Percentiles rank a stretch among this genome's conserved stretches.
Evolutionary conservation across 2,329 filamentous ascomycete genomes (phyloP).

Genomic region (Penicillium sp.): DNA sequence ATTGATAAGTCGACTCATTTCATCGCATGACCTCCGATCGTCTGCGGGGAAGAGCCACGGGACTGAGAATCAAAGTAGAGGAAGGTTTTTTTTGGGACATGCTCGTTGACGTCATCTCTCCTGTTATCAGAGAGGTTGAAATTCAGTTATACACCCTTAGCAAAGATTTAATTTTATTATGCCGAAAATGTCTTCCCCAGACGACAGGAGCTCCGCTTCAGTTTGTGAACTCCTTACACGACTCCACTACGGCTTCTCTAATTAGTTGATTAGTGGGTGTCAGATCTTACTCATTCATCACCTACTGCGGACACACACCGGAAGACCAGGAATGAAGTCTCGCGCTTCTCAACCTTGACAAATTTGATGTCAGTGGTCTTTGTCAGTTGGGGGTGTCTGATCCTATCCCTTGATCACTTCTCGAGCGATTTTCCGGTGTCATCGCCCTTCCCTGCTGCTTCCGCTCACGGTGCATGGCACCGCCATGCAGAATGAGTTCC

Average conservation of each 20-base stretch:
- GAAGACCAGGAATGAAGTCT: conserved; percentile 3
- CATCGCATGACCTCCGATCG: background rate
- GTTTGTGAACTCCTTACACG: background rate
- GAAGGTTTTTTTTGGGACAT: conserved; percentile 6
- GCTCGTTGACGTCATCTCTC: conserved; percentile 20
- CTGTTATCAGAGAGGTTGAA: conserved; percentile 1
- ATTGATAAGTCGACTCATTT: background rate
- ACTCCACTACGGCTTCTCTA: background rate
- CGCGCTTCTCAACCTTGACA: background rate
- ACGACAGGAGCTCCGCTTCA: background rate
- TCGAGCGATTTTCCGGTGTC: background rate
- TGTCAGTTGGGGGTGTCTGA: background rate
- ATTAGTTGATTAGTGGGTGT: background rate
- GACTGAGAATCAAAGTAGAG: conserved; percentile 14
- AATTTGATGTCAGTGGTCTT: background rate
- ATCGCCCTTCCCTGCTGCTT: background rate
- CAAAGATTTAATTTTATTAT: background rate
- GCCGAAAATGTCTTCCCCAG: background rate
- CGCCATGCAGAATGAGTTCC: conserved; percentile 25
- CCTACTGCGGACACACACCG: conserved; percentile 3
- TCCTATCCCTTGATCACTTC: background rate
- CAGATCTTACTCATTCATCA: conserved; percentile 10
- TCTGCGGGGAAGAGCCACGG: conserved; percentile 20
- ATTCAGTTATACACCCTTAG: background rate
- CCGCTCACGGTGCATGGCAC: conserved; percentile 2